Base-by-base conservation (phyloP, 2,329 filamentous ascomycete genomes). In the Neopestalotiopsis rosae region DNA sequence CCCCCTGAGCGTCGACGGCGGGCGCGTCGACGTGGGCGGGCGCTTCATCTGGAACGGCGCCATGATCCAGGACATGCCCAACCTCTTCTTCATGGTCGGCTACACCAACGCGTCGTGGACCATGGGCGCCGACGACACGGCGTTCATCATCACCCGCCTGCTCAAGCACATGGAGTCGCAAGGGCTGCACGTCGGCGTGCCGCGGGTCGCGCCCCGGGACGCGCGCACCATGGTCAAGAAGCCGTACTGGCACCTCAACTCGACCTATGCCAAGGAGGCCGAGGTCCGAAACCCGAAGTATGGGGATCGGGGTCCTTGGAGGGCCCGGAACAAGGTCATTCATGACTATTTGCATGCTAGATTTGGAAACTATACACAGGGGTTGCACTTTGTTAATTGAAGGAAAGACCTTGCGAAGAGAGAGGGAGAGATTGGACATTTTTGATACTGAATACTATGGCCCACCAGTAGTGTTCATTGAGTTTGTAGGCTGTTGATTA, bases 31-130 rank as follows among this genome's bases (percentile, higher is more conserved):
- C 5, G 69, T 86, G 0, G 75, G 81, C 1, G 77, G 85, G 2
- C 87, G 87, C 65, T 91, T 86, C 76, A 77, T 87, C 13, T 93
- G 90, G 90, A 88, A 88, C 74, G 87, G 87, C 5, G 80, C 85
- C 67, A 91, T 93, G 90, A 77, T 93, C 1, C 87, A 92, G 72
- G 89, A 87, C 62, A 76, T 92, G 1, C 91, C 91, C 5, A 94
- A 93, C 74, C 79, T 87, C 1, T 83, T 84, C 1, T 83, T 89
- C 66, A 81, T 91, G 45, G 82, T 91, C 58, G 91, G 91, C 9
- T 93, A 93, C 76, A 87, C 88, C 24, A 88, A 90, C 61, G 86
- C 87, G 0, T 87, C 87, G 0, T 94, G 91, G 91, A 93, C 91
- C 0, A 85, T 91, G 0, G 90, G 90, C 2, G 87, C 88, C 0